Base-by-base conservation (phyloP, 169 alveolate species). In the Cryptosporidium tyzzeri region DNA sequence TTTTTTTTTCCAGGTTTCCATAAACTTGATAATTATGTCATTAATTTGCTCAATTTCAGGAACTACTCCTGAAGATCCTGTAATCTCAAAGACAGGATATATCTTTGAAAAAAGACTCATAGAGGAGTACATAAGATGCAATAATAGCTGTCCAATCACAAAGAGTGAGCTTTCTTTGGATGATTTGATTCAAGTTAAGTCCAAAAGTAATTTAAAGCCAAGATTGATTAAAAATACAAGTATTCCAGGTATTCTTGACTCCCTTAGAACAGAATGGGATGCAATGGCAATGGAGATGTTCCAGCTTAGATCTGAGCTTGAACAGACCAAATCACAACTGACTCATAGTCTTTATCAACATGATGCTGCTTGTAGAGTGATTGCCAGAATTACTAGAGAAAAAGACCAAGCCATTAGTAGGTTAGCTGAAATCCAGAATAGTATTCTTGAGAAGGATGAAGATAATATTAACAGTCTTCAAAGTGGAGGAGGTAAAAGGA, bases 351-450 rank as follows among this genome's bases (percentile, higher is more conserved):
- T 98, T 33, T 98, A 98, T 93, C 98, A 98, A 87, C 99, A 98
- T 74, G 99, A 98, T 84, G 99, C 99, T 3, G 99, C 99, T 16
- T 96, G 99, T 35, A 93, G 99, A 70, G 99, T 98, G 26, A 97
- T 98, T 14, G 98, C 99, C 21, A 93, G 98, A 91, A 94, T 98
- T 29, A 89, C 97, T 14, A 95, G 96, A 84, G 99, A 98, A 93
- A 95, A 98, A 80, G 99, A 98, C 86, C 95, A 95, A 45, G 98
- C 98, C 1, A 92, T 93, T 41, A 92, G 93, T 61, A 97, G 96
- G 74, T 95, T 96, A 23, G 94, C 93, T 33, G 92, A 87, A 70
- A 93, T 95, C 73, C 93, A 93, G 73, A 86, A 94, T 61, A 96
- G 93, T 50, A 87, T 96, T 70, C 70, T 10, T 41, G 85, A 71